Evolutionary conservation across 192 early-diverging fungal genomes (phyloP), one percentile per base, ranked within the genome.

Genomic region (Coemansia sp.): DNA sequence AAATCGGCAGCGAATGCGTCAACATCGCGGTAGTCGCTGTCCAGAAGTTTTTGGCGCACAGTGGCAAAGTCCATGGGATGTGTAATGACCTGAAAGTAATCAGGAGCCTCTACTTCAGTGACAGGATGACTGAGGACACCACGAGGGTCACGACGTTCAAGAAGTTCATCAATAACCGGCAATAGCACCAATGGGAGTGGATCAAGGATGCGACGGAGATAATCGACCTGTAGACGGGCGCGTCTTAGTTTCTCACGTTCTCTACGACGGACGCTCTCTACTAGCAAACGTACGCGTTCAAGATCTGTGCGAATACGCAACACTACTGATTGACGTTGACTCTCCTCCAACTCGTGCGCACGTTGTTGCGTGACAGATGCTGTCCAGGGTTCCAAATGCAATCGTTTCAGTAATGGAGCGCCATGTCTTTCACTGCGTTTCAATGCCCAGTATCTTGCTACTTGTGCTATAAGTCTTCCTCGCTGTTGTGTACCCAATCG

Each of bases 361-460:
- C 90, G 86, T 59, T 88, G 84, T 71, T 87, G 82, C 19, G 89
- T 84, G 1, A 85, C 87, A 28, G 90, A 92, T 1, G 93, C 93
- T 1, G 93, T 96, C 95, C 94, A 96, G 12, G 94, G 94, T 85
- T 98, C 96, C 68, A 99, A 76, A 69, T 98, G 94, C 26, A 99
- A 82, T 51, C 97, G 85, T 72, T 98, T 98, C 32, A 99, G 77
- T 5, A 99, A 82, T 1, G 97, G 94, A 2, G 95, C 94, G 0
- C 97, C 97, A 24, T 93, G 85, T 21, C 96, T 73, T n/a, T 86
- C 73, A 68, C 90, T 88, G 27, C 95, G 86, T 71, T 99, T 99
- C 9, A 98, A 82, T 2, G 94, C 87, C 97, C 97, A 99, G 77
- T 96, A 99, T 68, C 88, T 86, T 60, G 90, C 90, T 28, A 96